A percentile compares a stretch with the other conserved stretches of the same genome.
Evolutionary conservation across 345 rosid species (phyloP).

Genomic region (Salix purpurea): DNA sequence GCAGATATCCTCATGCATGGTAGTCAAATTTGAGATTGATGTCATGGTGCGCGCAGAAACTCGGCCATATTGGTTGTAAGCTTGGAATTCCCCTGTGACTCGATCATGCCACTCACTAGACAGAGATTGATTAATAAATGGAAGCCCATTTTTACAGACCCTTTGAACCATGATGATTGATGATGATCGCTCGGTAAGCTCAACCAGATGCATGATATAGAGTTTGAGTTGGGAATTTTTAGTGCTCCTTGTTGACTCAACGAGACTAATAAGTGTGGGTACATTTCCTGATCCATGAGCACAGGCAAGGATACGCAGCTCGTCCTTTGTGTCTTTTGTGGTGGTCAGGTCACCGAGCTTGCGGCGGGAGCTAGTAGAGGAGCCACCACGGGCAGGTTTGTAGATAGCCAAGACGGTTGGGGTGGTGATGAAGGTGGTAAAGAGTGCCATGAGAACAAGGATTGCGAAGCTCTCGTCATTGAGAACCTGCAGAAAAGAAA

Average conservation of each 20-base stretch:
- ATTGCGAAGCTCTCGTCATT: conserved; percentile 44
- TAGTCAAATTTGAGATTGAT: conserved; percentile 27
- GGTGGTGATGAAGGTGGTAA: conserved; percentile 41
- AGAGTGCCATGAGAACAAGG: conserved; percentile 42
- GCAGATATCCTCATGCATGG: conserved; percentile 44
- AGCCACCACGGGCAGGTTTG: conserved; percentile 18
- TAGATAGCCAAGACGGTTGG: conserved; percentile 35
- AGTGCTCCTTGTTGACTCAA: conserved; percentile 19
- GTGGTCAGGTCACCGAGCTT: neutral
- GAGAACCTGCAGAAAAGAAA: conserved; percentile 23
- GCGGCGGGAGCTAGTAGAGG: neutral
- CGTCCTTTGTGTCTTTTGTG: neutral
- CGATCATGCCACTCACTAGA: conserved; percentile 6
- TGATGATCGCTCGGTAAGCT: conserved; percentile 33
- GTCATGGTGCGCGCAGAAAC: conserved; percentile 23
- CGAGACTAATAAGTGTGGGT: conserved; percentile 29
- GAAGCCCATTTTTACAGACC: conserved; percentile 30
- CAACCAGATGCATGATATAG: conserved; percentile 35
- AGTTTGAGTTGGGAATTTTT: conserved; percentile 17
- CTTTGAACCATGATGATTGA: conserved; percentile 40
- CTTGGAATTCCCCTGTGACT: conserved; percentile 16
- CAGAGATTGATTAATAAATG: conserved; percentile 15
- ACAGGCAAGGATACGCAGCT: conserved; percentile 36
- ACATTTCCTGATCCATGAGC: conserved; percentile 24
- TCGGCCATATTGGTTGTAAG: conserved; percentile 6